Evolutionary conservation across 306 rosid genomes (phyloP).

Genomic region (Styphnolobium japonicum): DNA sequence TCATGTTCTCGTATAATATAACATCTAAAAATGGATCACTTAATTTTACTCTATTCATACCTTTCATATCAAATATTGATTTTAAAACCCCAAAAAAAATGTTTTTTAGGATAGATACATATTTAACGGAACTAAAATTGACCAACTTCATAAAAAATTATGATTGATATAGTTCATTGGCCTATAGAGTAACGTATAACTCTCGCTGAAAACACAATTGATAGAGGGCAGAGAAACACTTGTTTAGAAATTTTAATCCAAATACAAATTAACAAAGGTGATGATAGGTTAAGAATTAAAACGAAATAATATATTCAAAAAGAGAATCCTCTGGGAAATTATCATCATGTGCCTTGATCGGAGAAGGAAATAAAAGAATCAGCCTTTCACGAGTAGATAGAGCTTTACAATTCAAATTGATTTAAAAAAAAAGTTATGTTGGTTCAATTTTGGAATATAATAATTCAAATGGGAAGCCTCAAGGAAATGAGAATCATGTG

Average conservation of each 20-base stretch:
- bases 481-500: conserved; percentile 46
- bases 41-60: too few species aligned
- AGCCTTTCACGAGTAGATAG: background rate
- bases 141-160: too few species aligned
- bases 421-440: background rate
- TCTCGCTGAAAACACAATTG: background rate
- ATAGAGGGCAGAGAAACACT: too few species aligned
- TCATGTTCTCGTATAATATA: too few species aligned
- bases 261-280: background rate
- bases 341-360: conserved; percentile 17
- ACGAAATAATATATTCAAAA: conserved; percentile 17
- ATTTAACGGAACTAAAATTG: too few species aligned
- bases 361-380: background rate
- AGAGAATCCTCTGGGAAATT: conserved; percentile 18
- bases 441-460: conserved; percentile 4
- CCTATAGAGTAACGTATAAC: background rate
- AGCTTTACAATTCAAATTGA: background rate
- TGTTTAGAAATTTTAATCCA: too few species aligned
- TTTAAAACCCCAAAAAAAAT: too few species aligned
- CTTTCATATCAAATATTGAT: too few species aligned
- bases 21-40: too few species aligned
- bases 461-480: conserved; percentile 49
- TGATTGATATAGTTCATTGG: too few species aligned
- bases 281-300: background rate
- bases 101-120: too few species aligned